Conservation (phyloP, 148 eudicot genomes). For the Nepenthes gracilis region DNA sequence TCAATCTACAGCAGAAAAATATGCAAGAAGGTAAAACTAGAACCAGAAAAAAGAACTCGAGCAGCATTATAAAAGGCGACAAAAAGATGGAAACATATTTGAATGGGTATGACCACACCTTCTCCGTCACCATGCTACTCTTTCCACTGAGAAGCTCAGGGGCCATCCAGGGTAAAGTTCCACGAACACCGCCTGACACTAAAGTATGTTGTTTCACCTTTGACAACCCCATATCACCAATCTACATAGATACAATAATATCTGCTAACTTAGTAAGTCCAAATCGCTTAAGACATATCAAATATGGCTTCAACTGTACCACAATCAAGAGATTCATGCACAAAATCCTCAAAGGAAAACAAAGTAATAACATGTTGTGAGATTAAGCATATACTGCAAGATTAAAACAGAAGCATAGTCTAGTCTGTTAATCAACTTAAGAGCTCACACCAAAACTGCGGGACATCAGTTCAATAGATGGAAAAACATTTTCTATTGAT, state of each 20-base stretch:
- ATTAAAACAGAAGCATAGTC: too few species aligned
- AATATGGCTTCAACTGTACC: background rate
- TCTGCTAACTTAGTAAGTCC: background rate
- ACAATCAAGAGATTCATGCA: too few species aligned
- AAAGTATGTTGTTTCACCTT: constrained; percentile 90
- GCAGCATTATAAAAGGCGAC: too few species aligned
- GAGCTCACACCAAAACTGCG: too few species aligned
- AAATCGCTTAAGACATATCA: background rate
- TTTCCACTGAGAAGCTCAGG: constrained; percentile 95
- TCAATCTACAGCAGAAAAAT: constrained; percentile 52
- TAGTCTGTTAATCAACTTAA: too few species aligned
- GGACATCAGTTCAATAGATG: too few species aligned
- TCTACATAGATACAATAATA: constrained; percentile 25
- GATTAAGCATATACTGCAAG: too few species aligned
- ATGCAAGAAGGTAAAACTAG: background rate
- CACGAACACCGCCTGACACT: constrained; percentile 97
- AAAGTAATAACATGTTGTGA: too few species aligned
- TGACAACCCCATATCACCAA: constrained; percentile 93
- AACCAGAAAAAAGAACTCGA: too few species aligned
- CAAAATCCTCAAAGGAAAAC: too few species aligned
- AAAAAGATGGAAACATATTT: too few species aligned
- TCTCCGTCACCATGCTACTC: constrained; percentile 87
- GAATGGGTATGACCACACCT: constrained; percentile 26
- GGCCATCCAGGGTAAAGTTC: constrained; percentile 99
- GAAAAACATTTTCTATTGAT: too few species aligned